A percentile compares a stretch with the other conserved stretches of the same genome.
phyloP scores from a whole-genome alignment of 2,329 filamentous ascomycete genomes.

The Fusarium newnesense region DNA sequence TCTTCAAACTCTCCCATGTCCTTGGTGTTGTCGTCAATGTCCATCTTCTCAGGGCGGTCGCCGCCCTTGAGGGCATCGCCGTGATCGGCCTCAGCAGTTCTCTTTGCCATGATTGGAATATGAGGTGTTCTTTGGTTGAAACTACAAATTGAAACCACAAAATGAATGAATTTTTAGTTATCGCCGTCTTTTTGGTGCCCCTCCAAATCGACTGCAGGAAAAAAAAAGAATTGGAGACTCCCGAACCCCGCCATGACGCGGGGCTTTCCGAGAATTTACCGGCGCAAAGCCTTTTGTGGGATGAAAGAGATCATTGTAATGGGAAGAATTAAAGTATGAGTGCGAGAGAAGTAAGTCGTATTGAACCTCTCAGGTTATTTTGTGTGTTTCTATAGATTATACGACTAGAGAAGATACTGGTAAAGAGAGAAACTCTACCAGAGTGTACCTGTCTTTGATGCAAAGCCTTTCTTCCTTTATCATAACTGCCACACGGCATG shows the following conservation, averaged over 20 bases:
- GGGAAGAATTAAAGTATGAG: background rate
- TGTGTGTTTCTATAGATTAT: no score
- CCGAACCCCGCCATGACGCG: constrained; percentile 37
- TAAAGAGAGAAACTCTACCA: no score
- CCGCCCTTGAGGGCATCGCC: constrained; percentile 67
- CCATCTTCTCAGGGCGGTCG: constrained; percentile 71
- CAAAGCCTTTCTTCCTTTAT: background rate
- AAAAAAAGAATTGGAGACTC: constrained; percentile 34
- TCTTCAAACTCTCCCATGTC: constrained; percentile 90
- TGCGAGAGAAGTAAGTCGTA: background rate
- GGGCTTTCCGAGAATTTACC: constrained; percentile 33
- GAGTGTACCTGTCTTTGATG: background rate
- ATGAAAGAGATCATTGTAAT: background rate
- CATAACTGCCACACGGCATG: background rate
- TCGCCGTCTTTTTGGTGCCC: constrained; percentile 30
- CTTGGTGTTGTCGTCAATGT: constrained; percentile 67
- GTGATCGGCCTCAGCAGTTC: constrained; percentile 62
- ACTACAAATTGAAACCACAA: constrained; percentile 14
- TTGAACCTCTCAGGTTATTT: background rate
- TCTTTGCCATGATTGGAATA: constrained; percentile 65
- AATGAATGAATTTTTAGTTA: constrained; percentile 29
- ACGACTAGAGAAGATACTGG: no score
- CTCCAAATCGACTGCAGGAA: constrained; percentile 29
- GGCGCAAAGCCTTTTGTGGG: constrained; percentile 11
- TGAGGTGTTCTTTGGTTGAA: background rate